Evolutionary conservation across 1,284 basidiomycete species (phyloP).

Genomic region (Irpex sp.): DNA sequence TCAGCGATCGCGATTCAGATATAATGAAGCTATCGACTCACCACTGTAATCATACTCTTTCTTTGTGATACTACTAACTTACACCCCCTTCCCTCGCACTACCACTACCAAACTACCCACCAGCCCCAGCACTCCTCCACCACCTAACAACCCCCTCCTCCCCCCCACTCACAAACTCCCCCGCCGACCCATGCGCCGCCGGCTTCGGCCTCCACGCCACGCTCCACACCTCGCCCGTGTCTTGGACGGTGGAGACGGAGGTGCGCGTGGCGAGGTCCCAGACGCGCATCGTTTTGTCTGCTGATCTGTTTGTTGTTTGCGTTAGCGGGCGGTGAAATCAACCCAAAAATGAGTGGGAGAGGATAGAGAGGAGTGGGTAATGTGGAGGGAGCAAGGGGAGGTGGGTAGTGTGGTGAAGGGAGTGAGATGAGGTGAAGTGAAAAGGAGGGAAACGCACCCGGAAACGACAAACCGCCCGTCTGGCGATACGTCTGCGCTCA

Average conservation of each 20-base stretch:
- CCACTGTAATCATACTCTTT: no score
- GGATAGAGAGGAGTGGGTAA: not conserved
- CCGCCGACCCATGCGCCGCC: constrained; percentile 45
- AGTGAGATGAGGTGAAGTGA: no score
- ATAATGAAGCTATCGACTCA: no score
- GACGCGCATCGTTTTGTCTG: constrained; percentile 80
- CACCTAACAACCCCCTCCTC: constrained; percentile 76
- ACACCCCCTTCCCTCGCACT: not conserved
- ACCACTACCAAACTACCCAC: constrained; percentile 11
- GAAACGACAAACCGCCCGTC: constrained; percentile 74
- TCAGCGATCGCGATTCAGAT: no score
- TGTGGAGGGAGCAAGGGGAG: no score
- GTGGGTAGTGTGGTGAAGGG: no score
- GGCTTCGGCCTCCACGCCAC: constrained; percentile 76
- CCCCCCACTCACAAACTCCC: constrained; percentile 75
- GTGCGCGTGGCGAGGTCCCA: constrained; percentile 81
- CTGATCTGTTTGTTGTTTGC: constrained; percentile 53
- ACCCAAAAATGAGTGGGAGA: no score
- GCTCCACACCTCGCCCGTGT: constrained; percentile 80
- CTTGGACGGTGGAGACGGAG: constrained; percentile 72
- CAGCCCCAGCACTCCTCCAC: constrained; percentile 65
- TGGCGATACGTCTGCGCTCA: constrained; percentile 73
- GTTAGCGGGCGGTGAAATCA: no score
- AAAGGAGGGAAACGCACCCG: constrained; percentile 53
- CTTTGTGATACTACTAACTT: not conserved